Evolutionary conservation across 495 filamentous ascomycete species (phyloP), one percentile per base, ranked within the genome.

Genomic region (Xylaria nigripes): DNA sequence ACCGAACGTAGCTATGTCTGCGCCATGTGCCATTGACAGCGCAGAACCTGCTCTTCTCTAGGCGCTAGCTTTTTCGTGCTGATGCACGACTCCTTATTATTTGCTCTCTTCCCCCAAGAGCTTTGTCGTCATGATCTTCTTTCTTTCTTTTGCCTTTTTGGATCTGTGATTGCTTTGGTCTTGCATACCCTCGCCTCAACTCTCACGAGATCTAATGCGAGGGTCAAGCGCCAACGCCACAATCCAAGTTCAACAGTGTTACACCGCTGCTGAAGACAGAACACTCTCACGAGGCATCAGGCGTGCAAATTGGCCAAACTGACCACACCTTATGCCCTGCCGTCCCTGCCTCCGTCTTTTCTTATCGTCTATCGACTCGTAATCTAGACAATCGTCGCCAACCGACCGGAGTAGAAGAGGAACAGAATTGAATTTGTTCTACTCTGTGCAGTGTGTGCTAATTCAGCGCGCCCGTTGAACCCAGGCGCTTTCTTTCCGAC

Each of bases 1-100:
- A 18, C 36, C 15, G 36, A 64, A 67, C 57, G 64, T 64, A 38
- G 53, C 42, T 22, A 47, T 42, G 43, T 54, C 41, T 50, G 61
- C 57, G 59, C 63, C 61, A 58, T 61, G 64, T 58, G 61, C 64
- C 64, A 67, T 67, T 67, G 64, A 67, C 61, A 67, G 59, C 55
- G 64, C 64, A 67, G 64, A 62, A 64, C 61, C 58, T 56, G 47
- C 61, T 60, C 61, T 51, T 64, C 61, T 62, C 58, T 67, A 64
- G 64, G 64, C 64, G 64, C 64, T 67, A 61, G 61, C 57, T 57
- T 56, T 64, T 53, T 57, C 66, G 65, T 67, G 60, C 59, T 57
- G 59, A 64, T 67, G 64, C 57, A 64, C 57, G 61, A 58, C 52
- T 64, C 38, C 41, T 38, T 55, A 32, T 43, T 67, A 67, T 60